Percentiles rank a stretch among this genome's conserved stretches.
Conservation (phyloP, 305 asterid genomes). For the Plantago coronopus region DNA sequence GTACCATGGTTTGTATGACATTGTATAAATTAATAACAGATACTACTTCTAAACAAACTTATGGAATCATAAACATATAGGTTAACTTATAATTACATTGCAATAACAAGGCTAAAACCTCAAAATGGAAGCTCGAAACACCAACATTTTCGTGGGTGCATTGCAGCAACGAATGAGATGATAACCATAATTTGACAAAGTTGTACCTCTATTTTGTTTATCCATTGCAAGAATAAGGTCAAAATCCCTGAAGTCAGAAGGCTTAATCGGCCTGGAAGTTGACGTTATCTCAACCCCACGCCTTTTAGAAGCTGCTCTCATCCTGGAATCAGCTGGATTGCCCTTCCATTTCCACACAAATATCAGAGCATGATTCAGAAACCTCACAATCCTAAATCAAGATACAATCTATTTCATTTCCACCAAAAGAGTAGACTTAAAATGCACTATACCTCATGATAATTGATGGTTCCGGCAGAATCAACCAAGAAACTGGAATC, state of each 20-base stretch:
- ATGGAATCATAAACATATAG: no score
- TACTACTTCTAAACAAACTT: no score
- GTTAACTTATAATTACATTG: no score
- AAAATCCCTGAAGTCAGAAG: conserved; percentile 77
- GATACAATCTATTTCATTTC: not conserved
- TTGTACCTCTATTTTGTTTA: conserved; percentile 66
- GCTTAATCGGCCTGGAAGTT: conserved; percentile 67
- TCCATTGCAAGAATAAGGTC: conserved; percentile 96
- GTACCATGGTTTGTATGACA: no score
- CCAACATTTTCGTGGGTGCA: no score
- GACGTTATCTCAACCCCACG: conserved; percentile 86
- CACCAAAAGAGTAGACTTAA: no score
- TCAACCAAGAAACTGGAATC: conserved; percentile 60
- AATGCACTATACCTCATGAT: conserved; percentile 49
- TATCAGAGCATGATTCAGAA: conserved; percentile 7
- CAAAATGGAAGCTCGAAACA: no score
- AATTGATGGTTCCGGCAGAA: conserved; percentile 87
- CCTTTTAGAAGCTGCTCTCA: conserved; percentile 78
- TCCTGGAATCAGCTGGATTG: conserved; percentile 82
- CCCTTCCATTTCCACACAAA: conserved; percentile 43
- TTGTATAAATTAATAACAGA: no score
- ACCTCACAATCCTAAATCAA: conserved; percentile 1
- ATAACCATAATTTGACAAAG: not conserved
- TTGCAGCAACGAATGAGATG: not conserved
- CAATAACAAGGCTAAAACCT: no score